Base-by-base conservation (phyloP, 306 rosid genomes). In the Dryas alaskensis region DNA sequence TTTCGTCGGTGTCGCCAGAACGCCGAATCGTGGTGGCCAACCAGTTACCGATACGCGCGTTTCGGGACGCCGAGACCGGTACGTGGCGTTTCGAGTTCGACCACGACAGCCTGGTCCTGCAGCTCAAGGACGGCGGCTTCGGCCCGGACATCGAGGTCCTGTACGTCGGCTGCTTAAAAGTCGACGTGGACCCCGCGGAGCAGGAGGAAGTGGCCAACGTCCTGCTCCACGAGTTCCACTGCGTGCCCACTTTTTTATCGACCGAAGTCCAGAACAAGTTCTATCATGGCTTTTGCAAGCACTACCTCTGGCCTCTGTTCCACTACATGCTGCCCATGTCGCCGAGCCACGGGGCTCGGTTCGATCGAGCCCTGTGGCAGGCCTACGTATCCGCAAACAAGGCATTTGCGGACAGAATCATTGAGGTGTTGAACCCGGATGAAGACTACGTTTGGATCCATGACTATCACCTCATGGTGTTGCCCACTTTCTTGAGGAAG, bases 201-300 rank as follows among this genome's bases (percentile, higher is more conserved):
- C 94, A 87, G 51, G 93, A 90, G 3, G 85, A 82, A 37, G 89
- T 86, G 8, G 76, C 91, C 0, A 80, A 82, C 6, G 3, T 73
- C 4, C 76, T 90, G 13, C 77, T 79, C 0, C 83, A 87, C 0
- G 69, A 77, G 74, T 87, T 91, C 57, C 86, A 84, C 0, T 91
- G 94, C n/a, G 90, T 91, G 0, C 94, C 97, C 0, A 80, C 87
- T 5, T 91, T 91, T 64, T 57, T 88, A 8, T 80, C 91, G 1
- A 0, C 37, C 0, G 89, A 88, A 0, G 52, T 70, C 45, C 85
- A 75, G 6, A 79, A 72, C 70, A 54, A 39, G 16, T 90, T 76
- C 69, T 90, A 90, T 65, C 96, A 90, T 25, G 93, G 96, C 0
- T 90, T 90, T 68, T 90, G 93, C 67, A 90, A 90, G 86, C 96